These are phyloP conservation scores for Primulina tabacum DNA, from an alignment of 257 asterid species.

Conservation along the genomic window DNA sequence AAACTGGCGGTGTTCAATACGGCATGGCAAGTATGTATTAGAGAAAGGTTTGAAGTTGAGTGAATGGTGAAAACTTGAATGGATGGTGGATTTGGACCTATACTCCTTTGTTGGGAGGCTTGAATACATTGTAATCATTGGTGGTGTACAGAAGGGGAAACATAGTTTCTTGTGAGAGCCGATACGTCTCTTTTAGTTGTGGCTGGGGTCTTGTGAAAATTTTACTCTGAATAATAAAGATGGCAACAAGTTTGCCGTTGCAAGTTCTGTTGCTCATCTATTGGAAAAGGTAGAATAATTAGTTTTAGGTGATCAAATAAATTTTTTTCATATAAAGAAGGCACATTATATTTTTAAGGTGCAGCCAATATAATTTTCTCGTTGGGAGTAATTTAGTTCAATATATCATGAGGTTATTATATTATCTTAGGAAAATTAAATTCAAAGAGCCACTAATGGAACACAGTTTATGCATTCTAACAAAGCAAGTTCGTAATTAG, in stretches of 20 bases:
- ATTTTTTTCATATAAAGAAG: no score
- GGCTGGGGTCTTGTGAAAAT: background rate
- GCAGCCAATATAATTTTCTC: background rate
- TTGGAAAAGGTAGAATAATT: background rate
- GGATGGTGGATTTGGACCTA: background rate
- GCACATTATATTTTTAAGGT: background rate
- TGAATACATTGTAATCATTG: background rate
- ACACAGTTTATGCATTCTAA: background rate
- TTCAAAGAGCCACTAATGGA: background rate
- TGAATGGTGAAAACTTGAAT: background rate
- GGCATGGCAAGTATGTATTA: conserved; percentile 32
- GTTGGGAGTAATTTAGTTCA: background rate
- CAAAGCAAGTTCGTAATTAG: no score
- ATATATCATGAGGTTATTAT: no score
- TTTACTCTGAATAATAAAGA: background rate
- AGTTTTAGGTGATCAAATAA: background rate
- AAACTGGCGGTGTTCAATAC: conserved; percentile 37
- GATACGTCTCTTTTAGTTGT: background rate
- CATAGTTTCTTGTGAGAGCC: background rate
- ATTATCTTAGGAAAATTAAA: background rate
- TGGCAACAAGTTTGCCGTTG: background rate
- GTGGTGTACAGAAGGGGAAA: background rate
- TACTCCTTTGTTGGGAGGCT: background rate
- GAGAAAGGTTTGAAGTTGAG: background rate
- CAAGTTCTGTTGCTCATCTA: background rate